phyloP scores from a whole-genome alignment of 2,329 filamentous ascomycete species.

The Alternaria sp. region DNA sequence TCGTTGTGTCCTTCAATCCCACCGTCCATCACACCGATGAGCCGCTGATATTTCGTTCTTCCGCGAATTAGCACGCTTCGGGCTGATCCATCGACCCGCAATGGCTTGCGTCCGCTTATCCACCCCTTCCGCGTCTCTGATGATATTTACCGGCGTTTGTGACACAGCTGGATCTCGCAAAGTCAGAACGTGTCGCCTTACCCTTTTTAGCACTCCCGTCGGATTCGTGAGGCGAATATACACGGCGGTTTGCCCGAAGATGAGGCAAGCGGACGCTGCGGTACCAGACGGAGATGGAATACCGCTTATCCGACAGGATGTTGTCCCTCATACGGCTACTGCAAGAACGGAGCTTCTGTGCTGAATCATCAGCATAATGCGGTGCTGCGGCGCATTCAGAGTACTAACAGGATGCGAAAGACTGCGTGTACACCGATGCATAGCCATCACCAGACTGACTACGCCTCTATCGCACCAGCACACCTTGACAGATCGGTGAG shows the following conservation, averaged over 20 bases:
- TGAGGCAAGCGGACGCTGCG: constrained; percentile 30
- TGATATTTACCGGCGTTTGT: constrained; percentile 22
- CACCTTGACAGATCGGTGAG: constrained; percentile 26
- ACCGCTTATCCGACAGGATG: constrained; percentile 28
- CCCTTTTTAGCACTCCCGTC: background rate
- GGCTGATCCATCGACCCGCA: constrained; percentile 21
- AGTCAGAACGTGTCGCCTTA: constrained; percentile 10
- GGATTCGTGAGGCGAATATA: constrained; percentile 1
- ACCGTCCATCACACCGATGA: constrained; percentile 30
- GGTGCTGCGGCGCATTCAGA: constrained; percentile 26
- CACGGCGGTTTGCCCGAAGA: constrained; percentile 11
- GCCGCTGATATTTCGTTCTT: constrained; percentile 15
- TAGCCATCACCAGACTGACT: constrained; percentile 16
- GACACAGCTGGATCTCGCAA: constrained; percentile 10
- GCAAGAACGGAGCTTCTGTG: constrained; percentile 37
- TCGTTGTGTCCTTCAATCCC: constrained; percentile 8
- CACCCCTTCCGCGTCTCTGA: constrained; percentile 18
- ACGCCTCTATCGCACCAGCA: constrained; percentile 15
- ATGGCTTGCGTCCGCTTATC: constrained; percentile 28
- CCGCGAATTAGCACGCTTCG: constrained; percentile 24
- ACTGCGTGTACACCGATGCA: constrained; percentile 25
- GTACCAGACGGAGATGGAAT: constrained; percentile 21
- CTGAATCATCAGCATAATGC: constrained; percentile 23
- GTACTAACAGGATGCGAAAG: constrained; percentile 29
- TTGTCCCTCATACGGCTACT: constrained; percentile 29